Percentiles rank a stretch among this genome's conserved stretches.
These are phyloP conservation scores for Huntiella abstrusa DNA, from an alignment of 2,329 filamentous ascomycete genomes.

Conservation along the genomic window DNA sequence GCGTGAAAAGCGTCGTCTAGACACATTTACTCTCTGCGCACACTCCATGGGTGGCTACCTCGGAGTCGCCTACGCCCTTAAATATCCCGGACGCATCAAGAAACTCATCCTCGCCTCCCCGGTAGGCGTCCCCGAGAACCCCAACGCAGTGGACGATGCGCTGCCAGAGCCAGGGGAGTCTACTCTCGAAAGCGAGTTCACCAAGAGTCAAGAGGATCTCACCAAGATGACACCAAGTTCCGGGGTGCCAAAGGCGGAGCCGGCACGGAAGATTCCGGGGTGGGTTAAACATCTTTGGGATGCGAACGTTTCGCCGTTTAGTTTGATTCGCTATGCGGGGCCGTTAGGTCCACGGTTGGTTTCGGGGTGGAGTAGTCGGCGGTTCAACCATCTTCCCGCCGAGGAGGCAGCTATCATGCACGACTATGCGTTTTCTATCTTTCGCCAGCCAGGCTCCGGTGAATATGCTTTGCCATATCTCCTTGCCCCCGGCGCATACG, in stretches of 20 bases:
- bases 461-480: conserved; percentile 90
- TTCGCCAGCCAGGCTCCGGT: conserved; percentile 77
- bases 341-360: conserved; percentile 82
- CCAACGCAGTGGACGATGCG: conserved; percentile 63
- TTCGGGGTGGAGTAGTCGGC: conserved; percentile 82
- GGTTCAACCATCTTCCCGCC: conserved; percentile 72
- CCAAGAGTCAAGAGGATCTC: conserved; percentile 46
- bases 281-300: conserved; percentile 95
- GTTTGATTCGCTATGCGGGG: conserved; percentile 68
- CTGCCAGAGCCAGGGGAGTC: conserved; percentile 63
- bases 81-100: conserved; percentile 86
- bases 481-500: conserved; percentile 82
- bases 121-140: conserved; percentile 86
- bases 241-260: conserved; percentile 17
- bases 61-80: conserved; percentile 83
- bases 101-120: conserved; percentile 92
- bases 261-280: conserved; percentile 45
- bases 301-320: conserved; percentile 89
- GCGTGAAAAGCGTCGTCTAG: conserved; percentile 72
- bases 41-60: conserved; percentile 92
- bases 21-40: conserved; percentile 81
- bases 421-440: conserved; percentile 85
- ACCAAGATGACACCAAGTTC: conserved; percentile 20
- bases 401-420: conserved; percentile 72
- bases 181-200: conserved; percentile 58